Evolutionary conservation across 2,329 filamentous ascomycete genomes (phyloP), one percentile per base, ranked within the genome.

Genomic region (Alternaria consortialis): DNA sequence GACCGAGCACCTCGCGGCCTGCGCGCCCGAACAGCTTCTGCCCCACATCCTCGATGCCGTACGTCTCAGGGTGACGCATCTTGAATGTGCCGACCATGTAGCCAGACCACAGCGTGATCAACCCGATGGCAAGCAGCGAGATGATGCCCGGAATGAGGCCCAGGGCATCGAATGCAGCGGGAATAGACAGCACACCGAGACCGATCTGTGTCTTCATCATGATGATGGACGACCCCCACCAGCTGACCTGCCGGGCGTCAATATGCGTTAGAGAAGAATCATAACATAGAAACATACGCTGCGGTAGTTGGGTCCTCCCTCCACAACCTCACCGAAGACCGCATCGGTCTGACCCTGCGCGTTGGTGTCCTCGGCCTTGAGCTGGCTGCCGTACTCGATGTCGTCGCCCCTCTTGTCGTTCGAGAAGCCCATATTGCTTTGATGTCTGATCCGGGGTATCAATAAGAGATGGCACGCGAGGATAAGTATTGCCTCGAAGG

Each of bases 31-130:
- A 85, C 20, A 88, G 77, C 53, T 87, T 81, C 42, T 74, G 75
- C 15, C 85, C 85, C 0, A 84, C 85, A 63, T 87, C 85, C 42
- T 85, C 85, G 76, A 87, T 87, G 53, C 83, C 83, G 66, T 87
- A 86, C 3, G 87, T 84, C 61, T 86, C 80, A 1, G 83, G 82
- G 67, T 87, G 85, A 13, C 79, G 76, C 32, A 85, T 65, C 67
- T 87, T 87, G 76, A 87, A 87, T n/a, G 76, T 67, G 8, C 82
- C 83, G 11, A 85, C 75, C 25, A 84, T 81, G 62, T 82, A 84
- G 53, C 79, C 76, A 2, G 82, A 83, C 83, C 83, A 85, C 2
- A 80, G 82, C 0, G 83, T 84, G 63, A 84, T 83, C 20, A 31
- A 60, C 1, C 75, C 80, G 29, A 85, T 78, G 3, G 66, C 56